Conservation (phyloP, 768 basidiomycete genomes). For the Trametes cubensis region DNA sequence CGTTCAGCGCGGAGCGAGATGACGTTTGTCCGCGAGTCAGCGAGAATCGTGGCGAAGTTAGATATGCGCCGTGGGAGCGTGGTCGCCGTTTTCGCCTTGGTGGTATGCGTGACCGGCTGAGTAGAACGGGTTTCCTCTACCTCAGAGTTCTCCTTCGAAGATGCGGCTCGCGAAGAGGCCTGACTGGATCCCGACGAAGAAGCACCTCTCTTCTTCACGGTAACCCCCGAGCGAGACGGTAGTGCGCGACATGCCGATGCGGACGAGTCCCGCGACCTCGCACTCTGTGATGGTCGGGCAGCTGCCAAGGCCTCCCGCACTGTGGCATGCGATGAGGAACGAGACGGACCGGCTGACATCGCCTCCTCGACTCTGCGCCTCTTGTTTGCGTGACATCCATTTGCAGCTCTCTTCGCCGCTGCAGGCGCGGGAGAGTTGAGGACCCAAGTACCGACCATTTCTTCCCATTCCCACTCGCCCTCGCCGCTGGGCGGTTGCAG, state of each 20-base stretch:
- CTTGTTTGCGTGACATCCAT: not conserved
- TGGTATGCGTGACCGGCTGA: not conserved
- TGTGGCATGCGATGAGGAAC: not conserved
- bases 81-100: slow-evolving; percentile 1
- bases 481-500: not conserved
- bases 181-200: not conserved
- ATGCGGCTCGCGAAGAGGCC: not conserved
- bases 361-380: slow-evolving; percentile 9
- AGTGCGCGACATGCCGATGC: not conserved
- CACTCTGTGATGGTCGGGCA: not conserved
- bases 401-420: slow-evolving; percentile 2
- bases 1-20: slow-evolving; percentile 38
- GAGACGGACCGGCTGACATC: not conserved
- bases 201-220: not conserved
- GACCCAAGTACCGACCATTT: slow-evolving; percentile 48
- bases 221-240: not conserved
- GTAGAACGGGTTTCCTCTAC: slow-evolving; percentile 23
- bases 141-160: slow-evolving; percentile 13
- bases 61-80: slow-evolving; percentile 12
- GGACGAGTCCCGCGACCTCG: not conserved
- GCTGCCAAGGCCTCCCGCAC: not conserved
- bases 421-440: slow-evolving; percentile 37
- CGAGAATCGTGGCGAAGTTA: slow-evolving; percentile 42
- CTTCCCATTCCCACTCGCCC: slow-evolving; percentile 52
- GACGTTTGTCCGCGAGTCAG: slow-evolving; percentile 43